Conservation (phyloP, 78 protist species). For the Speleostelium caveatum region DNA sequence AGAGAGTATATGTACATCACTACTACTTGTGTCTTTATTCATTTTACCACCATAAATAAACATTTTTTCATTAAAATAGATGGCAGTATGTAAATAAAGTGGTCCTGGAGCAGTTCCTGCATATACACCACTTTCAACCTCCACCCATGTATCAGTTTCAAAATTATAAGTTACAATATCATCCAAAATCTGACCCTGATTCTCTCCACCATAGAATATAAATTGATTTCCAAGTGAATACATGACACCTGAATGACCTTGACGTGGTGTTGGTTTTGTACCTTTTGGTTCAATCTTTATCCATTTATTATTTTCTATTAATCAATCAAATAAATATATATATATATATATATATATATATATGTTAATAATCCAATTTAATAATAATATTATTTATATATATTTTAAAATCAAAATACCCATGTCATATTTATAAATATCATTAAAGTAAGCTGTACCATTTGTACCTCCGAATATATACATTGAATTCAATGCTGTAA, state of each 20-base stretch:
- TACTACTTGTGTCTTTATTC: background rate
- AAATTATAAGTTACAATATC: constrained; percentile 37
- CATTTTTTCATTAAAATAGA: constrained; percentile 26
- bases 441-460: background rate
- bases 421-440: constrained; percentile 59
- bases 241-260: constrained; percentile 48
- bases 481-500: constrained; percentile 34
- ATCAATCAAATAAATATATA: background rate
- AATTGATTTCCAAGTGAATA: constrained; percentile 21
- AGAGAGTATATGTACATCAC: background rate
- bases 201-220: constrained; percentile 28
- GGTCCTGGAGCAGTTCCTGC: background rate
- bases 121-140: background rate
- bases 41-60: constrained; percentile 49
- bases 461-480: constrained; percentile 64
- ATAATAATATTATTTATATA: background rate
- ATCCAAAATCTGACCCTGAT: background rate
- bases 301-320: constrained; percentile 26
- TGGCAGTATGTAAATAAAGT: background rate
- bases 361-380: too few species aligned
- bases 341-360: constrained; percentile 5
- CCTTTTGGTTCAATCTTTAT: background rate
- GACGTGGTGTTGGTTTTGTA: constrained; percentile 7
- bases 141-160: constrained; percentile 21
- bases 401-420: too few species aligned